phyloP scores from a whole-genome alignment of 139 green algal genomes.

The Gonium pectorale region DNA sequence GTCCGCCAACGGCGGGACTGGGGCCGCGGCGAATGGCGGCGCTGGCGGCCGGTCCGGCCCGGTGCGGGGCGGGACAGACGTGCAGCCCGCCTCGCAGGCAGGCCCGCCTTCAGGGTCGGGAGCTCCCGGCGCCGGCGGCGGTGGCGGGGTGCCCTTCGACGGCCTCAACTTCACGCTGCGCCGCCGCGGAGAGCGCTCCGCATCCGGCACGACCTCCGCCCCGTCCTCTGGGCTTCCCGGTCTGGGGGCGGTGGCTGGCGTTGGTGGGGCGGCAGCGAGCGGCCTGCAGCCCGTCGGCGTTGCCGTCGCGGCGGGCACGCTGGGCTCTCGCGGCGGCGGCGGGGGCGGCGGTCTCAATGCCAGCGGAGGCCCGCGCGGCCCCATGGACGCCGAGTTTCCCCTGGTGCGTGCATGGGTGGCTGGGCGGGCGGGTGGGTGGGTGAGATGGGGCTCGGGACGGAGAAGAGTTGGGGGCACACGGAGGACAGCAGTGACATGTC shows the following conservation, averaged over 20 bases:
- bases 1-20: neutral
- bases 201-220: too few relatives aligned
- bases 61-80: too few relatives aligned
- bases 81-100: too few relatives aligned
- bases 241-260: neutral
- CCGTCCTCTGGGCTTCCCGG: too few relatives aligned
- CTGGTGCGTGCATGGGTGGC: neutral
- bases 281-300: too few relatives aligned
- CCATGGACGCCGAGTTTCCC: slow-evolving; percentile 28
- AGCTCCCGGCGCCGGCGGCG: neutral
- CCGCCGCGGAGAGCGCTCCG: neutral
- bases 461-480: neutral
- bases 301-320: too few relatives aligned
- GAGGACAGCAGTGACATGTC: too few relatives aligned
- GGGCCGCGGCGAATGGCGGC: neutral
- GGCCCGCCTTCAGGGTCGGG: too few relatives aligned
- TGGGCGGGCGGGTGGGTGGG: neutral
- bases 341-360: too few relatives aligned
- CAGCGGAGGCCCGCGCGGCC: neutral
- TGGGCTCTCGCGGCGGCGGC: neutral
- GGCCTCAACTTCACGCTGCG: slow-evolving; percentile 34
- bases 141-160: neutral
- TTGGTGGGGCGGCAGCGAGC: neutral
- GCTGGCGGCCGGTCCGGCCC: neutral
- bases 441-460: too few relatives aligned